phyloP scores from a whole-genome alignment of 345 rosid genomes.

The Rhodamnia argentea region DNA sequence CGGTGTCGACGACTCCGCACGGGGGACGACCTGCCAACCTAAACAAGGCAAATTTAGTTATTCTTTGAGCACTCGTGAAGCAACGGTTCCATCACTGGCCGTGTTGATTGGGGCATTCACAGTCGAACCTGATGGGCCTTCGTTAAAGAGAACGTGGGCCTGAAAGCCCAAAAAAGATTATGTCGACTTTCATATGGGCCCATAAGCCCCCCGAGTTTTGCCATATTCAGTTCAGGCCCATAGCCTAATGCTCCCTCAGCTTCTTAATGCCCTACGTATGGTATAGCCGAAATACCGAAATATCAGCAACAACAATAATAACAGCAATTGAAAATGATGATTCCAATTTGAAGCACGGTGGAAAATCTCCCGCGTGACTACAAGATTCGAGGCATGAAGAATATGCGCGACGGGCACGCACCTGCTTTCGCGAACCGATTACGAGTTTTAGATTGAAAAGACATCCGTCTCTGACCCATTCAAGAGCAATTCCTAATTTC shows the following conservation, averaged over 20 bases:
- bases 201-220: background rate
- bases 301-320: background rate
- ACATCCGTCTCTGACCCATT: background rate
- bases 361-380: background rate
- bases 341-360: background rate
- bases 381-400: background rate
- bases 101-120: background rate
- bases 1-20: background rate
- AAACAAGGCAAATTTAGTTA: background rate
- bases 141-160: background rate
- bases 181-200: background rate
- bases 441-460: background rate
- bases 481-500: background rate
- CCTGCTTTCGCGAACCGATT: background rate
- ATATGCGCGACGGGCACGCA: too few species aligned
- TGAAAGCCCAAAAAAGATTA: background rate
- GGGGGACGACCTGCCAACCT: background rate
- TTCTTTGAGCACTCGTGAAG: background rate
- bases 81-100: background rate
- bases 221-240: background rate
- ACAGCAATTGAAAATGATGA: background rate
- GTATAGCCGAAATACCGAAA: background rate
- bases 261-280: background rate
- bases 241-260: background rate
- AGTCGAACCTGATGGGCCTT: background rate